These are phyloP conservation scores for Candida sphagnicola DNA, from an alignment of 805 yeast genomes.

Conservation along the genomic window DNA sequence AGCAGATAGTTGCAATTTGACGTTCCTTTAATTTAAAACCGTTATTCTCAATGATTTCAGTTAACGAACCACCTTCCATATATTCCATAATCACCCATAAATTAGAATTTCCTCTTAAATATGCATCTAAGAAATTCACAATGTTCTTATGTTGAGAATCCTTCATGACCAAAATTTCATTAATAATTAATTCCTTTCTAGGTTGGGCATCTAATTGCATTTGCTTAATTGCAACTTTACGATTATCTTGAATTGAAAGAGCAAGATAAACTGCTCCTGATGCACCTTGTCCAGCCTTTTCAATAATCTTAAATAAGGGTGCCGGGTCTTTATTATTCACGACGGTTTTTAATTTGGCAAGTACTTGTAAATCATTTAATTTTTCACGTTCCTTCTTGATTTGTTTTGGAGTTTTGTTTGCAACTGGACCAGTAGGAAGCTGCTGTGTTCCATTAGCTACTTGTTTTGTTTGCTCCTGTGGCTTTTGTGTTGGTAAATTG, in stretches of 20 bases:
- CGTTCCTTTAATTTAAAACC: conserved; percentile 66
- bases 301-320: conserved; percentile 69
- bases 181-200: conserved; percentile 89
- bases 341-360: conserved; percentile 76
- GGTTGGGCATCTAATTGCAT: conserved; percentile 92
- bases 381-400: conserved; percentile 38
- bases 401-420: conserved; percentile 34
- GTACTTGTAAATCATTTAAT: conserved; percentile 82
- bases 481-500: conserved; percentile 3
- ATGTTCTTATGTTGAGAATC: conserved; percentile 92
- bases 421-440: conserved; percentile 8
- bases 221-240: conserved; percentile 91
- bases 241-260: conserved; percentile 49
- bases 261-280: conserved; percentile 94
- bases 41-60: conserved; percentile 92
- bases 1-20: conserved; percentile 89
- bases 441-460: conserved; percentile 2
- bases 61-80: conserved; percentile 98
- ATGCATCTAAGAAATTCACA: conserved; percentile 91
- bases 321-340: conserved; percentile 86
- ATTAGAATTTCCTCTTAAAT: conserved; percentile 71
- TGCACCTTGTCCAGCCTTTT: conserved; percentile 97
- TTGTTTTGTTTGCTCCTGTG: conserved; percentile 2
- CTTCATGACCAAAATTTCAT: conserved; percentile 95
- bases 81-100: conserved; percentile 99